Percentiles rank a stretch among this genome's conserved stretches.
These are phyloP conservation scores for Aspergillus phoenicis DNA, from an alignment of 2,329 filamentous ascomycete species.

Conservation along the genomic window DNA sequence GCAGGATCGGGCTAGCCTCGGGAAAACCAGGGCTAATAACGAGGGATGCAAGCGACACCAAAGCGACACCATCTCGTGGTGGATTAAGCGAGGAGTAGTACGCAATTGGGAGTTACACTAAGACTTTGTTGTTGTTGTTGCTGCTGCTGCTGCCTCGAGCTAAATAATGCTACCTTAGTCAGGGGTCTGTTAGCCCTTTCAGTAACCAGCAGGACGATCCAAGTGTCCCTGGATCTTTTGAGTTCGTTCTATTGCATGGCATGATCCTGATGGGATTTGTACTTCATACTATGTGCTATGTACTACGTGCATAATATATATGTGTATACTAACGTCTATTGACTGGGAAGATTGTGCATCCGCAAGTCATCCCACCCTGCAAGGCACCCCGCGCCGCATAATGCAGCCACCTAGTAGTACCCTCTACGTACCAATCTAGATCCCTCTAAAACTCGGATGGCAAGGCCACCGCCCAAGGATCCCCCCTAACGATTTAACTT, in stretches of 20 bases:
- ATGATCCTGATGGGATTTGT: not conserved
- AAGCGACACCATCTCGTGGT: not conserved
- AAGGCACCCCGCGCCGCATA: not conserved
- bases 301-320: too few species aligned
- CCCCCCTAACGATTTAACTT: not conserved
- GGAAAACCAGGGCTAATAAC: not conserved
- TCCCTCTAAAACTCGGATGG: not conserved
- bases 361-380: not conserved
- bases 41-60: not conserved
- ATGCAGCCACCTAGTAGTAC: not conserved
- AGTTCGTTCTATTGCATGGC: not conserved
- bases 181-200: not conserved
- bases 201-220: not conserved
- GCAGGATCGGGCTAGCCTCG: not conserved
- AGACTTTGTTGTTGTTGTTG: too few species aligned
- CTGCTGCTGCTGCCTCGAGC: not conserved
- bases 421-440: not conserved
- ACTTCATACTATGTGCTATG: not conserved
- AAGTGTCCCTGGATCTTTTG: not conserved
- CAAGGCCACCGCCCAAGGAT: not conserved
- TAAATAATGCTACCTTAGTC: not conserved
- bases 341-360: not conserved
- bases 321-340: accelerated
- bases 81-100: not conserved
- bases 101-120: not conserved